phyloP scores from a whole-genome alignment of 257 asterid genomes.

The Przewalskia tangutica region DNA sequence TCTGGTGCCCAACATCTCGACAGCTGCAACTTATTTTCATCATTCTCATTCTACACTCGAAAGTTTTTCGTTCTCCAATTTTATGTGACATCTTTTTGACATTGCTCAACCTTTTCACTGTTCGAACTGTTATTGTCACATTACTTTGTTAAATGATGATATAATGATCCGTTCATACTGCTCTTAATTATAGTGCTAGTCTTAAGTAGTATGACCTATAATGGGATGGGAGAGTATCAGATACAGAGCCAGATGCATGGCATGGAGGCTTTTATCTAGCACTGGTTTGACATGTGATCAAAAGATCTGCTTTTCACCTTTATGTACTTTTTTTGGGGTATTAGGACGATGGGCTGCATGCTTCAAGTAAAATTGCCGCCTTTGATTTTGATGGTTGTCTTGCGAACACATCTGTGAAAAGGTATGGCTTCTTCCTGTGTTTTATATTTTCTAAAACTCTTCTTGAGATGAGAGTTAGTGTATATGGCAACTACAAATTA shows the following conservation, averaged over 20 bases:
- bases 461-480: background rate
- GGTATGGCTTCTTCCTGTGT: slow-evolving; percentile 27
- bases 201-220: background rate
- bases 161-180: background rate
- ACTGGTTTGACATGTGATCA: background rate
- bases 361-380: slow-evolving; percentile 84
- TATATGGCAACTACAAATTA: background rate
- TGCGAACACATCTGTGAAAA: slow-evolving; percentile 72
- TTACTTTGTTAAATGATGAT: background rate
- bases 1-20: background rate
- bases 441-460: slow-evolving; percentile 1
- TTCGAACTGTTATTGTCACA: background rate
- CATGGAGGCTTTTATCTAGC: background rate
- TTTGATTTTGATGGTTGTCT: slow-evolving; percentile 99
- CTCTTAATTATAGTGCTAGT: background rate
- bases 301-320: background rate
- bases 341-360: slow-evolving; percentile 76
- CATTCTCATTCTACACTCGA: background rate
- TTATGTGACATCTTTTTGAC: background rate
- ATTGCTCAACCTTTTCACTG: background rate
- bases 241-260: background rate
- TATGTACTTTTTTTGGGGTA: background rate
- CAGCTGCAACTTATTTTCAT: background rate
- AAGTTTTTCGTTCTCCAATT: background rate
- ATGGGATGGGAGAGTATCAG: background rate